phyloP scores from a whole-genome alignment of 2,329 filamentous ascomycete genomes.

The Verticillium longisporum region DNA sequence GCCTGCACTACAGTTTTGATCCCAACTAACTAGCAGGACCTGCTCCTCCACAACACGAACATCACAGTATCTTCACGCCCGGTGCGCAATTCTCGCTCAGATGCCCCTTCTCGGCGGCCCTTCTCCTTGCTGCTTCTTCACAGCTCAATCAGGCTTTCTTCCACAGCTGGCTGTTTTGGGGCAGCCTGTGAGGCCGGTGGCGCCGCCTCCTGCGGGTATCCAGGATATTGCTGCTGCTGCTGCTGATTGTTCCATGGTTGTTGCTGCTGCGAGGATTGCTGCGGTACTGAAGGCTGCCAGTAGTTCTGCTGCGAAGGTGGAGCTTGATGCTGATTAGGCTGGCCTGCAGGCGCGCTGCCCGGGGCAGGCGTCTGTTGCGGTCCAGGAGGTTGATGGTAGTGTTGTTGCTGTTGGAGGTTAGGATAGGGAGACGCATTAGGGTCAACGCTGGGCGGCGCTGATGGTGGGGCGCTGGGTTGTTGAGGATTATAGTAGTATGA shows the following conservation, averaged over 20 bases:
- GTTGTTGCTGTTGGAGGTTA: constrained; percentile 39
- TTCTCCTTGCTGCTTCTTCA: constrained; percentile 23
- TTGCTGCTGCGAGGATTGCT: constrained; percentile 19
- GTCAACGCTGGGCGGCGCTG: constrained; percentile 29
- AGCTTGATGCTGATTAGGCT: constrained; percentile 11
- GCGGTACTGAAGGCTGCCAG: constrained; percentile 25
- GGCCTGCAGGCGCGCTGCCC: constrained; percentile 26
- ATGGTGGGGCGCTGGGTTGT: constrained; percentile 21
- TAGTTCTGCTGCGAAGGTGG: constrained; percentile 19
- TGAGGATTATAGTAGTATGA: constrained; percentile 51
- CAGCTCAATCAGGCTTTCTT: constrained; percentile 77
- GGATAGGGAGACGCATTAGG: constrained; percentile 43
- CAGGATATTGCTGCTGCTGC: constrained; percentile 17
- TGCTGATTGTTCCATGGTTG: constrained; percentile 14
- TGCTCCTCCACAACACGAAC: background rate
- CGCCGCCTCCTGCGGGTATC: constrained; percentile 55
- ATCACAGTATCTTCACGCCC: background rate
- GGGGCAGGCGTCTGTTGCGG: constrained; percentile 20
- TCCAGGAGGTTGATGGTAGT: constrained; percentile 35
- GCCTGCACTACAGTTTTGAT: background rate
- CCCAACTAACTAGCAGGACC: background rate
- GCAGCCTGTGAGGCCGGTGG: constrained; percentile 59
- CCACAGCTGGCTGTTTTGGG: constrained; percentile 51
- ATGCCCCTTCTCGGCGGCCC: background rate
- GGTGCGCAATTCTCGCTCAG: background rate